Evolutionary conservation across 2,329 filamentous ascomycete species (phyloP).

Genomic region (Ophiosphaerella korrae): DNA sequence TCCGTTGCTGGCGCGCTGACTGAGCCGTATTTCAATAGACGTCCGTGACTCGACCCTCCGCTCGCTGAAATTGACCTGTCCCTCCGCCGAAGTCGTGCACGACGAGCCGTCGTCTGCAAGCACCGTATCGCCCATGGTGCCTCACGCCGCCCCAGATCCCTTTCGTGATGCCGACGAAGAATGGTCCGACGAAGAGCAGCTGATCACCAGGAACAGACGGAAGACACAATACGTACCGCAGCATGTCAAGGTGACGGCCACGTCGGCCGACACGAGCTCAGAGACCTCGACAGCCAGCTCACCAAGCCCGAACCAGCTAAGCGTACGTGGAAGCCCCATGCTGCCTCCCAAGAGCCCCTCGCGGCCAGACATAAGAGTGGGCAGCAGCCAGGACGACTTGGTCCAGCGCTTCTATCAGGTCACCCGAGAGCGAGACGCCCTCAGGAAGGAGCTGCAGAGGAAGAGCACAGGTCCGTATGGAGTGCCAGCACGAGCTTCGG

Average conservation of each 20-base stretch:
- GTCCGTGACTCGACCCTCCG: conserved; percentile 44
- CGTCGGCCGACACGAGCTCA: conserved; percentile 30
- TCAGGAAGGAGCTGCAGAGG: conserved; percentile 44
- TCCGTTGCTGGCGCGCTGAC: conserved; percentile 23
- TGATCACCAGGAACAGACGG: conserved; percentile 38
- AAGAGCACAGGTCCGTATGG: conserved; percentile 39
- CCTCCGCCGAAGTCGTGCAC: conserved; percentile 41
- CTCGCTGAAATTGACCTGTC: conserved; percentile 44
- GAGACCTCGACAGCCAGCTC: conserved; percentile 24
- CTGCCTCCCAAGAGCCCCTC: conserved; percentile 46
- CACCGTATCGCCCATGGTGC: conserved; percentile 20
- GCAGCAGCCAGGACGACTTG: conserved; percentile 45
- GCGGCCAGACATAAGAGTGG: conserved; percentile 34
- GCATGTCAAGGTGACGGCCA: conserved; percentile 26
- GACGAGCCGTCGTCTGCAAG: conserved; percentile 24
- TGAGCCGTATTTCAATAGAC: conserved; percentile 31
- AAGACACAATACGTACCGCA: conserved; percentile 39
- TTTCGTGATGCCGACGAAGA: conserved; percentile 41
- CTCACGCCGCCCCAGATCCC: conserved; percentile 28
- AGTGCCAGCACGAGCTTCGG: conserved; percentile 29
- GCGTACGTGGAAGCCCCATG: conserved; percentile 29
- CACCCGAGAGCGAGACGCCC: conserved; percentile 44
- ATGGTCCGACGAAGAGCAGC: conserved; percentile 46
- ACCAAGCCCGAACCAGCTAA: conserved; percentile 25
- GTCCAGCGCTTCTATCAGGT: conserved; percentile 46